Base-by-base conservation (phyloP, 2,329 filamentous ascomycete species). In the Cyphellophora attinorum region DNA sequence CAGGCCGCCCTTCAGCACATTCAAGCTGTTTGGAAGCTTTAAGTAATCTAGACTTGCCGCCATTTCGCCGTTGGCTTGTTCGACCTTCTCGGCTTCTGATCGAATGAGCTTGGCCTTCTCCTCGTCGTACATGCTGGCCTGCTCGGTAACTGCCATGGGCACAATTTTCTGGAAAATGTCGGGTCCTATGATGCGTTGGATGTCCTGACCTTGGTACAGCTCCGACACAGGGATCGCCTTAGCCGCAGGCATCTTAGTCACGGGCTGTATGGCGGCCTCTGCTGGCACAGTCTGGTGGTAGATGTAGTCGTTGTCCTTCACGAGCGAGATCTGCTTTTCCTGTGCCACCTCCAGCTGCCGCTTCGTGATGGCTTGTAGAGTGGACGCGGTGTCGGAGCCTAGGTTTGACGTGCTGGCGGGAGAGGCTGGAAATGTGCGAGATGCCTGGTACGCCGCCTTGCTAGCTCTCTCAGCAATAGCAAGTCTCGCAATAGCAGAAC, bases 211-310 rank as follows among this genome's bases (percentile, higher is more conserved):
- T 38, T 93, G 86, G 53, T 98, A 98, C 1, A 98, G 68, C 55
- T 98, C 93, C 54, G 84, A 93, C 18, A 98, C 89, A 0, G 91
- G 89, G 42, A 98, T 96, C 3, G 91, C 86, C 58, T 98, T 98
- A 5, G 91, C 88, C 2, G 91, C 93, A 4, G 89, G 86, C 11
- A 96, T 70, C 57, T 96, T 98, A 3, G 86, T 74, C 31, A 98
- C 86, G 1, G 81, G 72, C 1, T 84, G 65, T 10, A 98, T 64
- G 17, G 80, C 81, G 3, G 86, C 83, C 57, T 95, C 86, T 6
- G 80, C 79, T 0, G 91, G 89, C 2, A 98, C 80, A 2, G 77
- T 79, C 49, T 96, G 85, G 55, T 98, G 91, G 54, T 98, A 98
- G 55, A 98, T 94, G 58, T 91, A 96, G 55, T 98, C 91, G 48